phyloP scores from a whole-genome alignment of 352 stramenopile species.

The Phytophthora chlamydospora region DNA sequence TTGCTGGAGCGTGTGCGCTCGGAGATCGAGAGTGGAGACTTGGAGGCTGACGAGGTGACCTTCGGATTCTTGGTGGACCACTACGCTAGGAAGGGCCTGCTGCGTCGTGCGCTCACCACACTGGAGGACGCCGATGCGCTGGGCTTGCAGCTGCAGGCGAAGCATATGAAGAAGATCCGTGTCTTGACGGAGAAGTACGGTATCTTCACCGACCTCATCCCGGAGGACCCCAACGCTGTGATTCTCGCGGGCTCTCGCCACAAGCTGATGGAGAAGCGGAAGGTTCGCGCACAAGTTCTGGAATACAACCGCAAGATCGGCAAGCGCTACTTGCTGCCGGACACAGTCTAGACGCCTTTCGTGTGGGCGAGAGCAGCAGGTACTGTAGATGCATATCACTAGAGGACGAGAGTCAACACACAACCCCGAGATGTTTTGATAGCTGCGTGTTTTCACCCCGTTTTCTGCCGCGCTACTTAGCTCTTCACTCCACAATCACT shows the following conservation, averaged over 20 bases:
- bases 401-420: background rate
- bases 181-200: conserved; percentile 65
- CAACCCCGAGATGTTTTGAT: too few species aligned
- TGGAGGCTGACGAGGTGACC: conserved; percentile 61
- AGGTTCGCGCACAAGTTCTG: conserved; percentile 70
- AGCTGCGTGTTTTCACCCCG: too few species aligned
- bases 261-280: conserved; percentile 82
- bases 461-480: too few species aligned
- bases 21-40: conserved; percentile 50
- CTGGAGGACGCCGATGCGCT: conserved; percentile 67
- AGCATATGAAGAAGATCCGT: conserved; percentile 77
- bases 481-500: too few species aligned
- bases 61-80: conserved; percentile 79
- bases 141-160: conserved; percentile 61
- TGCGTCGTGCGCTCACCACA: conserved; percentile 69
- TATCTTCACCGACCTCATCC: conserved; percentile 80
- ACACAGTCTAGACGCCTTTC: conserved; percentile 37
- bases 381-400: conserved; percentile 12
- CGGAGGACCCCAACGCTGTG: conserved; percentile 76
- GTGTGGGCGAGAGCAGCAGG: background rate
- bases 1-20: conserved; percentile 52
- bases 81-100: conserved; percentile 65
- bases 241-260: conserved; percentile 61
- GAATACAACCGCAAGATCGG: conserved; percentile 78
- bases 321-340: conserved; percentile 73